Evolutionary conservation across 2,329 filamentous ascomycete species (phyloP).

Genomic region (Mollisiaceae sp.): DNA sequence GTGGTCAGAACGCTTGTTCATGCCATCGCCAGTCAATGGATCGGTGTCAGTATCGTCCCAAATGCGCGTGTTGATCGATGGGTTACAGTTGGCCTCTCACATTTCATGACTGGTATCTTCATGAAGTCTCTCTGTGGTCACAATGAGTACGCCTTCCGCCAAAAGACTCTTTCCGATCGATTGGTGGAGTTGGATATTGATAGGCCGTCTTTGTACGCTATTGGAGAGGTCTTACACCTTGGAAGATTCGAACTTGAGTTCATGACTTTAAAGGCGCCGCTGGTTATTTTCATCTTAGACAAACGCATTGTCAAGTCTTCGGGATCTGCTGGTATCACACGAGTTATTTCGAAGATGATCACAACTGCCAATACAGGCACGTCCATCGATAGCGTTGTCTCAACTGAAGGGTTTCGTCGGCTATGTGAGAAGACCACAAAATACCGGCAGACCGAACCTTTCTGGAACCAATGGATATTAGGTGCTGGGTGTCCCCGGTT

Average conservation of each 20-base stretch:
- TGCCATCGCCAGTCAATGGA: constrained; percentile 89
- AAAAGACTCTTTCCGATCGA: constrained; percentile 82
- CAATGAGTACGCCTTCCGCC: constrained; percentile 90
- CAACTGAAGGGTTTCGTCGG: constrained; percentile 76
- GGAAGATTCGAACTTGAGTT: constrained; percentile 90
- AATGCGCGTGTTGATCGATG: constrained; percentile 82
- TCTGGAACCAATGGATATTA: constrained; percentile 93
- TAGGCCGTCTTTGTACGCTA: constrained; percentile 79
- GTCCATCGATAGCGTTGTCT: constrained; percentile 71
- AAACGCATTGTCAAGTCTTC: constrained; percentile 88
- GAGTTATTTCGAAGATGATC: constrained; percentile 85
- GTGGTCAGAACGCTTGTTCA: constrained; percentile 82
- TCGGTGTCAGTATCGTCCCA: constrained; percentile 89
- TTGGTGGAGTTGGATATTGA: constrained; percentile 82
- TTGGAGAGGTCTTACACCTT: constrained; percentile 78
- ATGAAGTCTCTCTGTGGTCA: constrained; percentile 90
- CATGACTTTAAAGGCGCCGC: constrained; percentile 84
- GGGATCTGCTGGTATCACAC: constrained; percentile 77
- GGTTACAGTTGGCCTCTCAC: constrained; percentile 87
- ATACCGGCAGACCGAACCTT: constrained; percentile 77
- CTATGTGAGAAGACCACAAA: constrained; percentile 89
- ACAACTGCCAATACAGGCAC: constrained; percentile 85
- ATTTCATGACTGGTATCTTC: constrained; percentile 94
- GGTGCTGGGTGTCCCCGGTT: constrained; percentile 90
- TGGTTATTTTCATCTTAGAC: constrained; percentile 93